Percentiles rank a stretch among this genome's conserved stretches.
Evolutionary conservation across 257 asterid genomes (phyloP).

Genomic region (Ophiorrhiza pumila): DNA sequence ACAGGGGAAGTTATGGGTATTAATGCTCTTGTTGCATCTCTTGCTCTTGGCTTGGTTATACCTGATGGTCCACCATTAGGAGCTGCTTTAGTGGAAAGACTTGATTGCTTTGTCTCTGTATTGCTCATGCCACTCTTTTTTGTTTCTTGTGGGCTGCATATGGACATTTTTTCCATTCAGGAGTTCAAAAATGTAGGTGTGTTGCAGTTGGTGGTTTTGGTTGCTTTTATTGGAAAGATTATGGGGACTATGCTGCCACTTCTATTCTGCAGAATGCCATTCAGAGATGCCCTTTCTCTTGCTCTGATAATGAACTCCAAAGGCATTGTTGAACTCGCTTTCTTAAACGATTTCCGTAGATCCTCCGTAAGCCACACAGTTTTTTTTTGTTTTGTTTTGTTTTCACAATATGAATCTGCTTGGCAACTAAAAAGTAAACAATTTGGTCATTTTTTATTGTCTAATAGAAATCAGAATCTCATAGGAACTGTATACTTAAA

Average conservation of each 20-base stretch:
- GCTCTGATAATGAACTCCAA: constrained; percentile 72
- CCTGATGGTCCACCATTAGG: constrained; percentile 74
- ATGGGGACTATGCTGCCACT: constrained; percentile 61
- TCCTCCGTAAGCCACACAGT: constrained; percentile 33
- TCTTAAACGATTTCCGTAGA: constrained; percentile 42
- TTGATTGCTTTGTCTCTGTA: constrained; percentile 56
- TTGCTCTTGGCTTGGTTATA: constrained; percentile 50
- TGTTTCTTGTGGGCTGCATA: constrained; percentile 48
- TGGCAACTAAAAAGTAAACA: neutral
- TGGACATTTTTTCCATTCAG: constrained; percentile 42
- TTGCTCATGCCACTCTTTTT: constrained; percentile 56
- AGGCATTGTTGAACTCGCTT: constrained; percentile 67
- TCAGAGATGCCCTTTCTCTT: constrained; percentile 62
- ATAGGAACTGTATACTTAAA: neutral
- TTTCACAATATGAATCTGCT: neutral
- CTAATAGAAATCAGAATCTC: neutral
- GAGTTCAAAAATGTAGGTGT: constrained; percentile 41
- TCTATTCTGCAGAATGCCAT: constrained; percentile 49
- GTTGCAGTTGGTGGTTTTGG: constrained; percentile 49
- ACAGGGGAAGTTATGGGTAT: constrained; percentile 54
- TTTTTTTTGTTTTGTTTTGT: too few species aligned
- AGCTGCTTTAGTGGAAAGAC: constrained; percentile 54
- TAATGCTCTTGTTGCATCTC: constrained; percentile 42
- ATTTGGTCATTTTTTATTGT: neutral
- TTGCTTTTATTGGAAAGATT: constrained; percentile 55